A percentile compares a stretch with the other conserved stretches of the same genome.
phyloP scores from a whole-genome alignment of 805 yeast species.

The Wickerhamiella alocasiicola region DNA sequence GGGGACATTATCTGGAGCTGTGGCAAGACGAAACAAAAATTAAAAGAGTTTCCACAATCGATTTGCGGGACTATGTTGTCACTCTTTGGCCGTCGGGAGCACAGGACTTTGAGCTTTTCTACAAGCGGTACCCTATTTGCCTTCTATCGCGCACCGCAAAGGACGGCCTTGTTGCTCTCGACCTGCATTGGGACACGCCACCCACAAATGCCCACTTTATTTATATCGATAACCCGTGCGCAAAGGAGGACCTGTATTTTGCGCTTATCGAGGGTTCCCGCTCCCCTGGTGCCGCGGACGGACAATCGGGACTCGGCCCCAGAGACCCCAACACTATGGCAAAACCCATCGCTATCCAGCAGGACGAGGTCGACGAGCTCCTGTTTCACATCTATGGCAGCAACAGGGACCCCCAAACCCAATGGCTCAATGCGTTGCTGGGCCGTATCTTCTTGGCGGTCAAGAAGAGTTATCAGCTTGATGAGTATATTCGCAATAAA shows the following conservation, averaged over 20 bases:
- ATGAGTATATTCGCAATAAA: constrained; percentile 42
- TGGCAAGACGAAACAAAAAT: constrained; percentile 56
- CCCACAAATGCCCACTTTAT: constrained; percentile 42
- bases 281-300: constrained; percentile 10
- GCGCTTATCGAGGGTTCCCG: constrained; percentile 48
- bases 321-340: constrained; percentile 58
- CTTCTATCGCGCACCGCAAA: constrained; percentile 38
- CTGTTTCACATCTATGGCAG: constrained; percentile 70
- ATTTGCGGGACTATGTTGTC: constrained; percentile 55
- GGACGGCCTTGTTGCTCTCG: constrained; percentile 21
- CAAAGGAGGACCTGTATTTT: constrained; percentile 91
- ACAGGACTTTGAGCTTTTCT: constrained; percentile 66
- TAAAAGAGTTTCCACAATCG: constrained; percentile 67
- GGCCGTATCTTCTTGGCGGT: constrained; percentile 73
- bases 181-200: constrained; percentile 19
- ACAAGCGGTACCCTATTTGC: constrained; percentile 69
- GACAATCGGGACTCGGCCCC: too few relatives aligned
- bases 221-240: constrained; percentile 63
- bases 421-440: constrained; percentile 81
- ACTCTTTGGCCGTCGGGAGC: constrained; percentile 74
- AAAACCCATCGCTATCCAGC: constrained; percentile 55
- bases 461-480: constrained; percentile 58
- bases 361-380: constrained; percentile 57
- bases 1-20: constrained; percentile 81
- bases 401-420: constrained; percentile 68